phyloP scores from a whole-genome alignment of 2,329 filamentous ascomycete genomes.

The Claviceps quebecensis region DNA sequence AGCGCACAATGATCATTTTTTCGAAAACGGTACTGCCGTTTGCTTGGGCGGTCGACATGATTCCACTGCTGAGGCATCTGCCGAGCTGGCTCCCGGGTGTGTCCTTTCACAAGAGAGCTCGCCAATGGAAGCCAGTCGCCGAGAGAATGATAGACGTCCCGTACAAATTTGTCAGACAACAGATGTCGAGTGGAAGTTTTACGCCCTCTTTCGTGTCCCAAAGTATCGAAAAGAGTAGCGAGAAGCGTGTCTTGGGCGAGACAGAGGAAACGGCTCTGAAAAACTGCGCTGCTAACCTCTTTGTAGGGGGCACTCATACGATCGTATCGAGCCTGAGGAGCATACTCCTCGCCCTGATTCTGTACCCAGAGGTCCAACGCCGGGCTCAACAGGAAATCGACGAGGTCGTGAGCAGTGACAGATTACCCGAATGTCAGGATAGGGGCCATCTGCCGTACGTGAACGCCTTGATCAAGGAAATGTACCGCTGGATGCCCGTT shows the following conservation, averaged over 20 bases:
- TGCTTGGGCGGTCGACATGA: conserved; percentile 20
- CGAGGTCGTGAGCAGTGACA: conserved; percentile 23
- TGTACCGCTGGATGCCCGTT: conserved; percentile 17
- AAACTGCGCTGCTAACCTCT: conserved; percentile 1
- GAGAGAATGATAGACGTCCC: conserved; percentile 12
- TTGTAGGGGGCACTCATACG: conserved; percentile 8
- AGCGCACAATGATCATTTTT: conserved; percentile 16
- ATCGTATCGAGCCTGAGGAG: not conserved
- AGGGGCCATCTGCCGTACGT: conserved; percentile 29
- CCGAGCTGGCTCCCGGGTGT: conserved; percentile 17
- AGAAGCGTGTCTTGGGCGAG: not conserved
- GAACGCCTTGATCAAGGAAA: conserved; percentile 17
- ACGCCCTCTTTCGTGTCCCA: conserved; percentile 15
- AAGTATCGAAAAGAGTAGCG: not conserved
- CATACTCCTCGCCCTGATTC: conserved; percentile 33
- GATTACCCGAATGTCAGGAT: conserved; percentile 30
- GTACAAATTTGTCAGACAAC: conserved; percentile 16
- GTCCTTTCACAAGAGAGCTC: conserved; percentile 16
- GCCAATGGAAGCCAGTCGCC: conserved; percentile 12
- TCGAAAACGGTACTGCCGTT: conserved; percentile 15
- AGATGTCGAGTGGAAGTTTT: conserved; percentile 11
- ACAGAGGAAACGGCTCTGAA: conserved; percentile 2
- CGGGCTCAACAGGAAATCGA: conserved; percentile 28
- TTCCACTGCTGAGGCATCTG: conserved; percentile 17
- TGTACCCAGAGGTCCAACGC: conserved; percentile 26